Percentiles rank a stretch among this genome's conserved stretches.
These are phyloP conservation scores for Diplosphaera chodatii DNA, from an alignment of 139 green algal genomes.

Conservation along the genomic window DNA sequence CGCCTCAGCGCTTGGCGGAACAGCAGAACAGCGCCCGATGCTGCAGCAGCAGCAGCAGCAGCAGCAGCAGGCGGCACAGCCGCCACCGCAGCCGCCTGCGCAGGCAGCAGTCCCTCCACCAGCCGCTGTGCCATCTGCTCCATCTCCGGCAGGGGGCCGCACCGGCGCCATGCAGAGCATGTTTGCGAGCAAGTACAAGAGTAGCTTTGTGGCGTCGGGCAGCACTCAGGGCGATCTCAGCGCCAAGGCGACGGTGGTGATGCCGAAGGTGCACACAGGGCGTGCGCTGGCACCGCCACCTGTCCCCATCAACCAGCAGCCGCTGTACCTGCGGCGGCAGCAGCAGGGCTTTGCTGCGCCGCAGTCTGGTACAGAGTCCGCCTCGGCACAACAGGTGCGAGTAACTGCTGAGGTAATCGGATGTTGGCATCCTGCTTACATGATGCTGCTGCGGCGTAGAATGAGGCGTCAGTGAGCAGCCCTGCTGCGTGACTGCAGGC, in stretches of 20 bases:
- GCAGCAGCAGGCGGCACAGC: background rate
- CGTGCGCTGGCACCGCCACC: constrained; percentile 33
- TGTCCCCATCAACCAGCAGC: constrained; percentile 48
- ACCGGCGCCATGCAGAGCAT: constrained; percentile 21
- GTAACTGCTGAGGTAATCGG: background rate
- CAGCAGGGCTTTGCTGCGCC: constrained; percentile 4
- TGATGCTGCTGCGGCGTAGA: no score
- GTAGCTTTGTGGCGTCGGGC: constrained; percentile 61
- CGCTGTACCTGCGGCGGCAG: constrained; percentile 52
- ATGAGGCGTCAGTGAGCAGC: no score
- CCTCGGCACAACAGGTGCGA: constrained; percentile 10
- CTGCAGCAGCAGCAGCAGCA: constrained; percentile 20
- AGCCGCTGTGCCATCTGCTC: background rate
- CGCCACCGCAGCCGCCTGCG: constrained; percentile 4
- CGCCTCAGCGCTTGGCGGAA: no score
- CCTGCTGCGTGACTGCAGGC: no score
- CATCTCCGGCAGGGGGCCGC: constrained; percentile 11
- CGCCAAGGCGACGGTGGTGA: constrained; percentile 48
- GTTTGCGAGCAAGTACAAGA: constrained; percentile 34
- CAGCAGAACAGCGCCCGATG: constrained; percentile 1
- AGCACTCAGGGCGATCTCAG: constrained; percentile 37
- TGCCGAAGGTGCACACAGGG: constrained; percentile 32
- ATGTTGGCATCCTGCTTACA: background rate
- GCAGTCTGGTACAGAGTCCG: background rate
- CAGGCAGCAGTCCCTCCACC: constrained; percentile 4